These are phyloP conservation scores for Calonectria leucothoes DNA, from an alignment of 2,329 filamentous ascomycete species.

Conservation along the genomic window DNA sequence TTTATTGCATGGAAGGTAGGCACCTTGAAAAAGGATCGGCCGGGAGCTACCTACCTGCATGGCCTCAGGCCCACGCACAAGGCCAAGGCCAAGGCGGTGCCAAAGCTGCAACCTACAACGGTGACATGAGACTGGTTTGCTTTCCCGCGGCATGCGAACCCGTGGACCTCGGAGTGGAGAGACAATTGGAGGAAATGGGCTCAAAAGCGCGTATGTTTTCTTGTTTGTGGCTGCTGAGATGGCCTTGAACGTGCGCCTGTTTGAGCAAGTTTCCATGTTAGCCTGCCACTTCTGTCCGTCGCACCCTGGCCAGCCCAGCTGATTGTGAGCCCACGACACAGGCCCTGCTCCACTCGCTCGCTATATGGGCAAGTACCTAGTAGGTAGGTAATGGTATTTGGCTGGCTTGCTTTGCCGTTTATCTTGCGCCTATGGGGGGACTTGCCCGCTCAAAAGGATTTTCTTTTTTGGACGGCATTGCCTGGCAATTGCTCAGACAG, in stretches of 20 bases:
- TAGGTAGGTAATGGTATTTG: no score
- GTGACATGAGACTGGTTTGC: not conserved
- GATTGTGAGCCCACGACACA: not conserved
- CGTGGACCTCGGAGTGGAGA: constrained; percentile 16
- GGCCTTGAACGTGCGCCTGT: not conserved
- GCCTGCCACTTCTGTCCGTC: not conserved
- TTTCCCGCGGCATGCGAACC: constrained; percentile 6
- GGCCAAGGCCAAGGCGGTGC: constrained; percentile 1
- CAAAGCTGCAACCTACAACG: not conserved
- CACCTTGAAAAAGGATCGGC: not conserved
- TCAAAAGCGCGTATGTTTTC: not conserved
- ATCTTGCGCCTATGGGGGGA: not conserved
- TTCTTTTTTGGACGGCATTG: not conserved
- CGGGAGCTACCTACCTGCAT: not conserved
- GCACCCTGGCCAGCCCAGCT: not conserved
- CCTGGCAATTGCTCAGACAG: not conserved
- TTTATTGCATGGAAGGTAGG: not conserved
- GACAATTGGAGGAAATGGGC: constrained; percentile 11
- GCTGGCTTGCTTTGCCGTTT: not conserved
- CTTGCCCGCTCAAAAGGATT: not conserved
- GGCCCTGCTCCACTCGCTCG: not conserved
- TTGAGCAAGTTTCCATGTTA: not conserved
- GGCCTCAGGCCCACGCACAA: not conserved
- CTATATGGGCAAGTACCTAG: no score
- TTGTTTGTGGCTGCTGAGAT: not conserved